Evolutionary conservation across 805 yeast genomes (phyloP), one percentile per base, ranked within the genome.

Genomic region (Yamadazyma insecticola): DNA sequence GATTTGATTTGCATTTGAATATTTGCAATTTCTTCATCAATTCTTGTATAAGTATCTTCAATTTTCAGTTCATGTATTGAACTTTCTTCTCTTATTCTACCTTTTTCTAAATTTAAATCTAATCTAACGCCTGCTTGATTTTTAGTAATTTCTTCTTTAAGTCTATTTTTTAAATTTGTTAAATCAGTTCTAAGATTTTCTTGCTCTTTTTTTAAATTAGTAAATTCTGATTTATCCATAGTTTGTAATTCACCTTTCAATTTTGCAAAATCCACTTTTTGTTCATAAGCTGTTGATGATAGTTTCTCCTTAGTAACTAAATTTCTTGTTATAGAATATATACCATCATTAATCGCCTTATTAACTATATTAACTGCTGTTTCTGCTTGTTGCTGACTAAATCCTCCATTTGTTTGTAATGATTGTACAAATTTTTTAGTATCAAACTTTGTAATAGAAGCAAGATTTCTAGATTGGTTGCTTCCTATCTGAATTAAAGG

Each of bases 181-280:
- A 92, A 63, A 50, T 89, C 96, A 26, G 84, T 79, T 32, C 81
- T 70, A 21, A 92, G 67, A 32, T 87, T 70, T 47, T 90, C 97
- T 50, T 85, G 90, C 52, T 92, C 97, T 48, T 81, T 84, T 47
- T 81, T 79, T 38, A 90, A 71, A 30, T 77, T 76, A 36, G 83
- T 79, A 50, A 85, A 83, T 48, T 92, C 97, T 16, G 87, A 73
- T 51, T 79, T 78, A 60, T 92, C 97, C 57, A 86, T 75, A 29
- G 87, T 78, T 47, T 87, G 89, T 24, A 92, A 69, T 54, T 90
- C 97, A 19, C 96, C 95, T 50, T 89, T 81, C 38, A 92, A 71
- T 51, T 90, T 90, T 22, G 96, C 92, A 68, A 92, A 90, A 52
- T 92, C 97, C 19, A 92, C 97, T 47, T 90, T 86, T 49, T 92